Percentiles rank a stretch among this genome's conserved stretches.
Conservation (phyloP, 352 stramenopile species). For the Phytophthora macrochlamydospora region DNA sequence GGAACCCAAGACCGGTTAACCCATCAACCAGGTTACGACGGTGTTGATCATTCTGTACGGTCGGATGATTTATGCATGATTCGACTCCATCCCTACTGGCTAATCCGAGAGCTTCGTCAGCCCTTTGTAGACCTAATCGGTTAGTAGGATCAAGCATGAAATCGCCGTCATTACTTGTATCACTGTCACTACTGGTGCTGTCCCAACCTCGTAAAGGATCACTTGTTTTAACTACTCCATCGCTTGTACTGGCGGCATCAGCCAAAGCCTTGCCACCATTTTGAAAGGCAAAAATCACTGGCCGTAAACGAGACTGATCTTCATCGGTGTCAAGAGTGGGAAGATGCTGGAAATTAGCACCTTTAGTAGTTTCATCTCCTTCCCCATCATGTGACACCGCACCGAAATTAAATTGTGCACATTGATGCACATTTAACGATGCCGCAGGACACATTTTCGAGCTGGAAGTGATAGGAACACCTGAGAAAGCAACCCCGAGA, state of each 20-base stretch:
- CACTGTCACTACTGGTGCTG: constrained; percentile 25
- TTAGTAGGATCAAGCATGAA: constrained; percentile 13
- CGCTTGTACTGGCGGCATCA: background rate
- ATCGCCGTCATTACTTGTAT: constrained; percentile 25
- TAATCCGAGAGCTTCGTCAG: background rate
- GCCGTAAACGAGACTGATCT: constrained; percentile 50
- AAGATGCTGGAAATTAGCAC: constrained; percentile 39
- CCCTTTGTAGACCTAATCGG: background rate
- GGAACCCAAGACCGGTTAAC: constrained; percentile 85
- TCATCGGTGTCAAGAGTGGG: constrained; percentile 41
- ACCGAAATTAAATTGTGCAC: constrained; percentile 83
- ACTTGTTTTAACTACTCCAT: background rate
- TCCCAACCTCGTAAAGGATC: constrained; percentile 8
- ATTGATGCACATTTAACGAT: constrained; percentile 88
- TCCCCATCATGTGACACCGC: background rate
- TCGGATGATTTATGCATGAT: constrained; percentile 5
- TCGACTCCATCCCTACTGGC: constrained; percentile 5
- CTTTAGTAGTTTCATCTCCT: background rate
- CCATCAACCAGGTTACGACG: constrained; percentile 72
- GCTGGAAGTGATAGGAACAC: constrained; percentile 41
- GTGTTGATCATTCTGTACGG: constrained; percentile 18
- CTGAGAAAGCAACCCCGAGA: constrained; percentile 85
- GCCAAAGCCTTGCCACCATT: background rate
- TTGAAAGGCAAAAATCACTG: constrained; percentile 35
- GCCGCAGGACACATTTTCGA: constrained; percentile 78